A percentile compares a stretch with the other conserved stretches of the same genome.
Evolutionary conservation across 176 grass and related monocot genomes (phyloP).

Genomic region (Stipa capillata): DNA sequence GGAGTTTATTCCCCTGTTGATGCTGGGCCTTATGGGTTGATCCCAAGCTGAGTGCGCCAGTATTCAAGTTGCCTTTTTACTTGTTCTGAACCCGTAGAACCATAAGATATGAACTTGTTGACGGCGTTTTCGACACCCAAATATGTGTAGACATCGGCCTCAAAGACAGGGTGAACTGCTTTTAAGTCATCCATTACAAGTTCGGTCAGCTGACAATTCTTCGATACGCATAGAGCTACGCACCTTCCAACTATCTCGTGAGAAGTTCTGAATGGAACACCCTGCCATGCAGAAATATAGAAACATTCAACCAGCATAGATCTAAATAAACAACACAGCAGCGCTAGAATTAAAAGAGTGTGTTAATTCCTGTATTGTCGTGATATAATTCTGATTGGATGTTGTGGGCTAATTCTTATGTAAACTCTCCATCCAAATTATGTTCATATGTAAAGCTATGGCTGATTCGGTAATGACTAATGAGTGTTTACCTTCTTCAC

Average conservation of each 20-base stretch:
- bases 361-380: neutral
- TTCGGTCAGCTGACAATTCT: constrained; percentile 69
- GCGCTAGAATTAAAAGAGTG: neutral
- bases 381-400: neutral
- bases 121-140: constrained; percentile 83
- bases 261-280: constrained; percentile 81
- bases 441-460: neutral
- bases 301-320: neutral
- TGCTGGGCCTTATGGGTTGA: constrained; percentile 17
- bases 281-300: constrained; percentile 18
- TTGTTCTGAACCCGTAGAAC: constrained; percentile 71
- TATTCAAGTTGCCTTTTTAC: constrained; percentile 69
- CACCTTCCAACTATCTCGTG: constrained; percentile 92
- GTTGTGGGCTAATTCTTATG: neutral
- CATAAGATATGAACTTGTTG: constrained; percentile 88
- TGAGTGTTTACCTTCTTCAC: constrained; percentile 79
- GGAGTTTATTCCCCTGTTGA: constrained; percentile 2
- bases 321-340: neutral
- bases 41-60: constrained; percentile 54
- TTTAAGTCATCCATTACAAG: constrained; percentile 64
- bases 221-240: constrained; percentile 71
- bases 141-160: constrained; percentile 66
- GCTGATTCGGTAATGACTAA: neutral
- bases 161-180: constrained; percentile 61
- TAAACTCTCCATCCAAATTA: neutral